These are phyloP conservation scores for Quillaja saponaria DNA, from an alignment of 306 rosid species.

Conservation along the genomic window DNA sequence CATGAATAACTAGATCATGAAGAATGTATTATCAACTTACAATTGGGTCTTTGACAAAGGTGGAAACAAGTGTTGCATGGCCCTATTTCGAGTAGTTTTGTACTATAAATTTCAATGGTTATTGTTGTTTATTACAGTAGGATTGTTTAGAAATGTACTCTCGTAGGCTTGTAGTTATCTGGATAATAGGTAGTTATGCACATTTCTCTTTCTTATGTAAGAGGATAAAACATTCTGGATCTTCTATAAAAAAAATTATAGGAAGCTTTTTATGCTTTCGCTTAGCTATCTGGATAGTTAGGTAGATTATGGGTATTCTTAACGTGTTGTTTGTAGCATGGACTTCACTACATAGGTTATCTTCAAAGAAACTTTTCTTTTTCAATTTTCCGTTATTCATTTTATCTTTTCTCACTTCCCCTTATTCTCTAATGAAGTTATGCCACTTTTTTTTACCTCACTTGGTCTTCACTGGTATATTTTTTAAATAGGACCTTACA, in stretches of 20 bases:
- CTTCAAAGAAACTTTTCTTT: not conserved
- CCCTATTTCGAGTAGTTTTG: not conserved
- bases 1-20: not conserved
- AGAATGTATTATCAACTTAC: not conserved
- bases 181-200: not conserved
- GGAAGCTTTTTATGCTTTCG: too few species aligned
- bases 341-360: slow-evolving; percentile 5
- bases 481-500: not conserved
- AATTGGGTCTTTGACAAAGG: not conserved
- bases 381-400: not conserved
- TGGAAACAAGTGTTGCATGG: not conserved
- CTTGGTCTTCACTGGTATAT: not conserved
- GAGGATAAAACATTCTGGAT: too few species aligned
- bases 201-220: too few species aligned
- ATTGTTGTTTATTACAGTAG: not conserved
- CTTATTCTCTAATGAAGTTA: too few species aligned
- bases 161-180: not conserved
- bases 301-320: too few species aligned
- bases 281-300: too few species aligned
- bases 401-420: not conserved
- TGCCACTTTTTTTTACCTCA: not conserved
- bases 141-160: not conserved
- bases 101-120: too few species aligned
- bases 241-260: too few species aligned
- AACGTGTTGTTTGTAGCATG: not conserved